Evolutionary conservation across 108 stramenopile species (phyloP).

Genomic region (Schizochytrium sp.): DNA sequence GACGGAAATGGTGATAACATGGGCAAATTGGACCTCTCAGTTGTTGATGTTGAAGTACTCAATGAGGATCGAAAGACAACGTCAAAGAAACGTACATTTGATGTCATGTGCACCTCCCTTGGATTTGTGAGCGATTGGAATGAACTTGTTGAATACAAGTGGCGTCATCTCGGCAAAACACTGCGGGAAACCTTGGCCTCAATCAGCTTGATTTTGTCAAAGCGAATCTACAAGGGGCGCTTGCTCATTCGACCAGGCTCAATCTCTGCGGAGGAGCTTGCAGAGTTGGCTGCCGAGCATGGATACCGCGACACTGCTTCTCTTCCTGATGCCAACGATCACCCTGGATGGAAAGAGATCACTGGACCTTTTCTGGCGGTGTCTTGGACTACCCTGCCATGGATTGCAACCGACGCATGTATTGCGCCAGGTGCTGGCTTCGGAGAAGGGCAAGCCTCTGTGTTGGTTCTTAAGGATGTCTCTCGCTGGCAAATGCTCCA

Average conservation of each 20-base stretch:
- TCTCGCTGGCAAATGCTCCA: constrained; percentile 47
- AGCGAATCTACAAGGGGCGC: not conserved
- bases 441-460: constrained; percentile 16
- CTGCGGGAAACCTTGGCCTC: constrained; percentile 22
- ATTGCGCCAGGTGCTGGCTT: not conserved
- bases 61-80: not conserved
- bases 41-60: not conserved
- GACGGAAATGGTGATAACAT: not conserved
- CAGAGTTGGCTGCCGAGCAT: not conserved
- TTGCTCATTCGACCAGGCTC: not conserved
- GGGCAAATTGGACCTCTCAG: not conserved
- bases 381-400: not conserved
- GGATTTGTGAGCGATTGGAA: constrained; percentile 25
- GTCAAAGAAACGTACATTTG: not conserved
- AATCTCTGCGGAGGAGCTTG: constrained; percentile 24
- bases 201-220: not conserved
- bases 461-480: not conserved
- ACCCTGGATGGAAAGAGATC: constrained; percentile 14
- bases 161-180: constrained; percentile 38
- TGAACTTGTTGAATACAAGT: not conserved
- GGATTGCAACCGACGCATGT: not conserved
- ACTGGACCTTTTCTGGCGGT: not conserved
- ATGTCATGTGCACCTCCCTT: not conserved
- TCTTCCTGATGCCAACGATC: not conserved
- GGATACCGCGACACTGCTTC: constrained; percentile 22